phyloP scores from a whole-genome alignment of 768 basidiomycete genomes.

The Termitomyces heimii region DNA sequence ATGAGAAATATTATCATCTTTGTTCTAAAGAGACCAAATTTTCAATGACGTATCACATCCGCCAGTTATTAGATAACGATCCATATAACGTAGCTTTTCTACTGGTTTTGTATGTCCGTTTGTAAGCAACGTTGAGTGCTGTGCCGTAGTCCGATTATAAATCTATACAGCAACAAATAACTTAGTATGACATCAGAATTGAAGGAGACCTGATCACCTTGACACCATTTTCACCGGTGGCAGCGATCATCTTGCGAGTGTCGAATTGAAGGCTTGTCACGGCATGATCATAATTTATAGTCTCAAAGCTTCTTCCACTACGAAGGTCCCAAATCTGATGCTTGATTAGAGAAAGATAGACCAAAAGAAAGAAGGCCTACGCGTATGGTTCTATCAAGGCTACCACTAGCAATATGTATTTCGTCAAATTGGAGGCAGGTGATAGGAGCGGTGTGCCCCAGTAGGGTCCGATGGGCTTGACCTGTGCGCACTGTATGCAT shows the following conservation, averaged over 20 bases:
- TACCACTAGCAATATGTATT: slow-evolving; percentile 86
- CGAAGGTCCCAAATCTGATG: slow-evolving; percentile 95
- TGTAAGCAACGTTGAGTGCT: slow-evolving; percentile 75
- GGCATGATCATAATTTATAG: slow-evolving; percentile 84
- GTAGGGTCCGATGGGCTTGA: slow-evolving; percentile 87
- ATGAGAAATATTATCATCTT: background rate
- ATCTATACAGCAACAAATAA: slow-evolving; percentile 41
- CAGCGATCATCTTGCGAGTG: slow-evolving; percentile 86
- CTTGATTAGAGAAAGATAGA: background rate
- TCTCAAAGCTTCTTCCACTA: slow-evolving; percentile 82
- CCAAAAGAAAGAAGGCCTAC: slow-evolving; percentile 36
- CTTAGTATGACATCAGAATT: background rate
- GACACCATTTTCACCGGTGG: slow-evolving; percentile 88
- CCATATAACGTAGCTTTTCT: slow-evolving; percentile 90
- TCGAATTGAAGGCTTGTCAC: slow-evolving; percentile 95
- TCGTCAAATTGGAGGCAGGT: slow-evolving; percentile 97
- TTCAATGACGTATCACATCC: slow-evolving; percentile 83
- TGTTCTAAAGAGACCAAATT: slow-evolving; percentile 82
- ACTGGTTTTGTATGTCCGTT: slow-evolving; percentile 94
- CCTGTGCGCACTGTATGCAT: slow-evolving; percentile 82
- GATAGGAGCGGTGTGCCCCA: slow-evolving; percentile 90
- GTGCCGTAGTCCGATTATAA: slow-evolving; percentile 92
- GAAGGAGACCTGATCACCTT: slow-evolving; percentile 47
- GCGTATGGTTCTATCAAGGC: slow-evolving; percentile 88
- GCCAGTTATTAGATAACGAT: slow-evolving; percentile 89